Evolutionary conservation across 768 basidiomycete species (phyloP), one percentile per base, ranked within the genome.

Genomic region (Obba rivulosa): DNA sequence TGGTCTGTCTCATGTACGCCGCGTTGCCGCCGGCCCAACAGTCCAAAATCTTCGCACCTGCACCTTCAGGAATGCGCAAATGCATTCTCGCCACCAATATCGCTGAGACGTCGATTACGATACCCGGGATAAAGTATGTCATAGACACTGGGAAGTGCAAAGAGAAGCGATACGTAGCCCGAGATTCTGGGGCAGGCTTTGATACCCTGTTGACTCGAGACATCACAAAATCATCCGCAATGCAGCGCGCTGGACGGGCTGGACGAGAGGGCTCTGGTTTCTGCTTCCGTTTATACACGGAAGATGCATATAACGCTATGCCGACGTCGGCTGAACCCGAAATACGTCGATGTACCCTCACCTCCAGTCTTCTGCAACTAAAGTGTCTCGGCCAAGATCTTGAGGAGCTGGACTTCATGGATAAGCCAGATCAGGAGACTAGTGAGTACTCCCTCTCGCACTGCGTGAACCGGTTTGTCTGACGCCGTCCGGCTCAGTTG

Each of bases 71-170:
- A 45, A 80, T 78, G 2, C 80, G 96, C 48, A 94, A 97, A 67
- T 88, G 93, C 67, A 92, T 99, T 53, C 73, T 99, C 34, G 87
- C 96, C 2, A 99, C 96, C 16, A 99, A 98, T 66, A 94, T 99
- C 50, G 96, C 96, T 10, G 96, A 99, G 67, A 98, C 96, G 0
- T 91, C 88, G 11, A 92, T 99, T 62, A 98, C 96, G 13, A 96
- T 99, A 61, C 92, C 94, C 3, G 93, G 93, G 0, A 84, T 99
- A 48, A 86, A 81, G 59, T 98, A 90, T 65, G 94, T 99, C 7
- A 89, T 99, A 34, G 96, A 99, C 67, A 87, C 92, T 0, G 96
- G 96, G 2, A 87, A 93, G 64, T 90, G 87, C 61, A 99, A 98
- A 66, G 94, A 97, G 69, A 96, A 95, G 67, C 77, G 85, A 51